Conservation (phyloP, 2,329 filamentous ascomycete genomes). For the Exophiala lecanii-corni region DNA sequence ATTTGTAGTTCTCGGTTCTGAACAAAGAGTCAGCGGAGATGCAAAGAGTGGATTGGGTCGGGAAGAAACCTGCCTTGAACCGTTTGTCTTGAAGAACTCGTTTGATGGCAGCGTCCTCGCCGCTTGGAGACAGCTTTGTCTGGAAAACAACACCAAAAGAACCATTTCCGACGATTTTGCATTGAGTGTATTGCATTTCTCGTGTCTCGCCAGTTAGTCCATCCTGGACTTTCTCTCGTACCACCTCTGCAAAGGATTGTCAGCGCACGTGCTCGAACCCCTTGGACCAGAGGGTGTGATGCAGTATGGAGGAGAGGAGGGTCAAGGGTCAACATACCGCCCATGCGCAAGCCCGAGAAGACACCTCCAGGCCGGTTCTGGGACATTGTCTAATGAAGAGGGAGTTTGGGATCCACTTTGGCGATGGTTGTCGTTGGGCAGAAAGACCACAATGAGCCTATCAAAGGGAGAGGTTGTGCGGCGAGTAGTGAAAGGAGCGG, state of each 20-base stretch:
- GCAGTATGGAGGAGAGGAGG: slow-evolving; percentile 13
- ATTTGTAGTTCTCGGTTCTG: slow-evolving; percentile 99
- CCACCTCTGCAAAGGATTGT: slow-evolving; percentile 64
- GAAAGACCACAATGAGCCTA: slow-evolving; percentile 10
- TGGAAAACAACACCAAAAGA: slow-evolving; percentile 99
- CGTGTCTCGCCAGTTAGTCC: slow-evolving; percentile 93
- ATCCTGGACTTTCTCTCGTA: slow-evolving; percentile 98
- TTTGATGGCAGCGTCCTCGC: slow-evolving; percentile 98
- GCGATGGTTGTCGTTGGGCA: slow-evolving; percentile 13
- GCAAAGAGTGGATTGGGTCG: too few species aligned
- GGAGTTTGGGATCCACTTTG: slow-evolving; percentile 27
- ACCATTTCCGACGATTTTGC: slow-evolving; percentile 98
- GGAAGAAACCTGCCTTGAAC: slow-evolving; percentile 72
- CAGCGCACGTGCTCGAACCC: slow-evolving; percentile 25
- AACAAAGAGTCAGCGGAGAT: too few species aligned
- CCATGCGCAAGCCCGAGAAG: slow-evolving; percentile 88
- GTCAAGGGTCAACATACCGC: slow-evolving; percentile 64
- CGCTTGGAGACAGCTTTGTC: slow-evolving; percentile 95
- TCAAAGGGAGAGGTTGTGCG: slow-evolving; percentile 14
- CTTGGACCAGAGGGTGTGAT: slow-evolving; percentile 1
- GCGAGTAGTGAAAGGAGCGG: slow-evolving; percentile 10
- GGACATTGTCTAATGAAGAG: slow-evolving; percentile 60
- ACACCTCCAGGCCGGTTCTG: slow-evolving; percentile 78
- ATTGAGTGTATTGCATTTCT: slow-evolving; percentile 97
- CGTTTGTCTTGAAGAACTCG: slow-evolving; percentile 97